A percentile compares a stretch with the other conserved stretches of the same genome.
These are phyloP conservation scores for Mayamaea pseudoterrestris DNA, from an alignment of 108 stramenopile species.

Conservation along the genomic window DNA sequence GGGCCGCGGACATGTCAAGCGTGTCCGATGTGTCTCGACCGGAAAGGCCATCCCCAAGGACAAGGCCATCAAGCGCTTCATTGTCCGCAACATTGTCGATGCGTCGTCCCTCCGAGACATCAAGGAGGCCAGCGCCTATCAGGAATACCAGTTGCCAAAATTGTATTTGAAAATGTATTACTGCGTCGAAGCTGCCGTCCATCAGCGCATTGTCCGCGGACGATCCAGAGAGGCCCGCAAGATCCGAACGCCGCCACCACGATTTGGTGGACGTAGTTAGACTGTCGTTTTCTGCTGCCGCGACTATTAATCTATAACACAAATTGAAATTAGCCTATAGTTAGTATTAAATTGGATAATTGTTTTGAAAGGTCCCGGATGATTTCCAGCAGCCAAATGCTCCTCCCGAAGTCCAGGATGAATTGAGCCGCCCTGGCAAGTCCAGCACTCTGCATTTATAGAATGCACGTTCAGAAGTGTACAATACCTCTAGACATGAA, in stretches of 20 bases:
- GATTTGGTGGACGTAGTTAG: conserved; percentile 18
- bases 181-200: conserved; percentile 99
- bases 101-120: conserved; percentile 96
- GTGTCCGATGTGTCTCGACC: conserved; percentile 95
- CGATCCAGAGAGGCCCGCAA: conserved; percentile 83
- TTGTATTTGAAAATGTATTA: conserved; percentile 99
- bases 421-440: too few relatives aligned
- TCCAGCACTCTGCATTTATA: too few relatives aligned
- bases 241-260: conserved; percentile 89
- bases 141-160: conserved; percentile 98
- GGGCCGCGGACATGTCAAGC: conserved; percentile 98
- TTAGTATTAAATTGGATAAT: too few relatives aligned
- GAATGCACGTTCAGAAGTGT: too few relatives aligned
- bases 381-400: too few relatives aligned
- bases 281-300: too few relatives aligned
- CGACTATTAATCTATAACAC: too few relatives aligned
- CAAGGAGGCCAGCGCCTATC: conserved; percentile 97
- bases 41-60: conserved; percentile 99
- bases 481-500: too few relatives aligned
- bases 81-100: conserved; percentile 99
- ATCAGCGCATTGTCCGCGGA: conserved; percentile 99
- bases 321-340: too few relatives aligned
- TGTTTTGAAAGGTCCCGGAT: too few relatives aligned
- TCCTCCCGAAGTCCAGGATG: too few relatives aligned
- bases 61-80: conserved; percentile 99